Conservation (phyloP, 257 asterid genomes). For the Echites panduratus region DNA sequence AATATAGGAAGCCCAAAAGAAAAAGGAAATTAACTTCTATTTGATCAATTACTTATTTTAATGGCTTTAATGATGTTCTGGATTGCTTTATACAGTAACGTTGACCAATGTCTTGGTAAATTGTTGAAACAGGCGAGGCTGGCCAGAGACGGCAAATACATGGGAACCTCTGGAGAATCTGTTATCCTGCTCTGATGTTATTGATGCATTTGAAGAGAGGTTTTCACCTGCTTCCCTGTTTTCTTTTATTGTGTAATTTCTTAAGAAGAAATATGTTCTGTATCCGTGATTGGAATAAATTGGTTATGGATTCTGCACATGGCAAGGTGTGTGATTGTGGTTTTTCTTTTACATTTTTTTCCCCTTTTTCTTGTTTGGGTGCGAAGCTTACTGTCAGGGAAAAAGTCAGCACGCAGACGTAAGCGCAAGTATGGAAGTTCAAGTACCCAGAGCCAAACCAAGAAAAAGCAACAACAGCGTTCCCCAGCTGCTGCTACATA, state of each 20-base stretch:
- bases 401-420: slow-evolving; percentile 57
- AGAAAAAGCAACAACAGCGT: slow-evolving; percentile 51
- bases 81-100: not conserved
- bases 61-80: slow-evolving; percentile 4
- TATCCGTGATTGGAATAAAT: slow-evolving; percentile 14
- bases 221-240: slow-evolving; percentile 20
- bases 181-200: slow-evolving; percentile 51
- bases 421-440: slow-evolving; percentile 55
- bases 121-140: slow-evolving; percentile 65
- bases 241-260: slow-evolving; percentile 6
- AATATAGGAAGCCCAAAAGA: not conserved
- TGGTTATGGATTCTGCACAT: slow-evolving; percentile 6
- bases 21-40: not conserved
- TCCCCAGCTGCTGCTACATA: slow-evolving; percentile 48
- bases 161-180: slow-evolving; percentile 90
- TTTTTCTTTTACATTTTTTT: slow-evolving; percentile 16
- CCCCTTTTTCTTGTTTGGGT: slow-evolving; percentile 8
- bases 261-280: not conserved
- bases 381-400: slow-evolving; percentile 52
- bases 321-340: slow-evolving; percentile 8
- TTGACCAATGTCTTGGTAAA: slow-evolving; percentile 18
- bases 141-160: slow-evolving; percentile 84
- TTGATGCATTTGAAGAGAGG: slow-evolving; percentile 87
- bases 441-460: slow-evolving; percentile 45
- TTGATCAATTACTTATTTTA: slow-evolving; percentile 9